Conservation (phyloP, 2,329 filamentous ascomycete species). For the Aureobasidium sp. region DNA sequence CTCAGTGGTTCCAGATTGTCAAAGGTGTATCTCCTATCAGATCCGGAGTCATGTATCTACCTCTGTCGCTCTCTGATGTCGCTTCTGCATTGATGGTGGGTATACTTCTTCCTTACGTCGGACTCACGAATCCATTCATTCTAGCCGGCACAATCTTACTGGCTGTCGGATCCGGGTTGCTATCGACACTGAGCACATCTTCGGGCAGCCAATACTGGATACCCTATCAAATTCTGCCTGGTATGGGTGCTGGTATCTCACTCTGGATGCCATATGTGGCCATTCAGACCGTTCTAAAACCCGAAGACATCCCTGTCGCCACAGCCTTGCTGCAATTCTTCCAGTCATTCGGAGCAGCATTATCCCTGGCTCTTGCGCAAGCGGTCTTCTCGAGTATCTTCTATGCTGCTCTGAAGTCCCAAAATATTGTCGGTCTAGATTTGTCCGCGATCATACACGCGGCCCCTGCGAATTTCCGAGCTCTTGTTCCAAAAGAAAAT, state of each 20-base stretch:
- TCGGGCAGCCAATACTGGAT: constrained; percentile 35
- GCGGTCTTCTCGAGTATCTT: background rate
- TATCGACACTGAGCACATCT: constrained; percentile 37
- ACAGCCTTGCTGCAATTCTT: constrained; percentile 1
- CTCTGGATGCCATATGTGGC: constrained; percentile 44
- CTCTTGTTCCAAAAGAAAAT: background rate
- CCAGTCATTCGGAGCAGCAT: constrained; percentile 1
- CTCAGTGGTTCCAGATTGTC: constrained; percentile 45
- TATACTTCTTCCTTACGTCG: constrained; percentile 34
- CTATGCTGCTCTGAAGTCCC: background rate
- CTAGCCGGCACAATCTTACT: constrained; percentile 35
- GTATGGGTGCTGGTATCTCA: constrained; percentile 40
- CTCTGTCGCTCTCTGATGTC: constrained; percentile 39
- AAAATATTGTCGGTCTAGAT: background rate
- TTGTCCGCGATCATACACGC: background rate
- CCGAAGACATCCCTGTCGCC: constrained; percentile 38
- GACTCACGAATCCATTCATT: constrained; percentile 47
- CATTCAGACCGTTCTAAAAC: constrained; percentile 39
- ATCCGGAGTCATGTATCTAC: constrained; percentile 34
- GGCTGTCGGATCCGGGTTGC: constrained; percentile 41
- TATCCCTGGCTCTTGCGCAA: background rate
- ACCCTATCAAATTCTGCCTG: constrained; percentile 32
- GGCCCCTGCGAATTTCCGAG: background rate
- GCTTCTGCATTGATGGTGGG: constrained; percentile 39
- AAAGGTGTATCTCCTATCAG: constrained; percentile 40